phyloP scores from a whole-genome alignment of 495 filamentous ascomycete genomes.

The Aspergillus ostianus region DNA sequence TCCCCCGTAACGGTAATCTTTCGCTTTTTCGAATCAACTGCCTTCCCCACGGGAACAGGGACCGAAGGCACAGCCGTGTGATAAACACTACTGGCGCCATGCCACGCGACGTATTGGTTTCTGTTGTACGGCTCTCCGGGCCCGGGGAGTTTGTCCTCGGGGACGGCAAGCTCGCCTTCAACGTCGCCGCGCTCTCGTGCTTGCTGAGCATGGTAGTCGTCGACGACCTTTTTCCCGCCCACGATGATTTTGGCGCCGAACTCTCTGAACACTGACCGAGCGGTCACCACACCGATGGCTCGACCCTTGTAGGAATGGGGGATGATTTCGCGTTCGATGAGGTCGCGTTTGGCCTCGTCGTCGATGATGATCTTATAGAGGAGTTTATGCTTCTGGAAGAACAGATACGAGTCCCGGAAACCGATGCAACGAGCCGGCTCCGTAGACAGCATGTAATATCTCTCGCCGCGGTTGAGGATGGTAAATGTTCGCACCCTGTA shows the following conservation, averaged over 20 bases:
- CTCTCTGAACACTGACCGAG: slow-evolving; percentile 93
- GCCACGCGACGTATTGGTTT: slow-evolving; percentile 98
- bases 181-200: slow-evolving; percentile 76
- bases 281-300: slow-evolving; percentile 95
- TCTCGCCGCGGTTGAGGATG: slow-evolving; percentile 74
- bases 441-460: slow-evolving; percentile 96
- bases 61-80: slow-evolving; percentile 77
- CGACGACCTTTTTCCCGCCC: slow-evolving; percentile 76
- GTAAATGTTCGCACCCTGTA: slow-evolving; percentile 95
- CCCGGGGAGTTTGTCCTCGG: slow-evolving; percentile 69
- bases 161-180: slow-evolving; percentile 88
- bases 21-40: slow-evolving; percentile 69
- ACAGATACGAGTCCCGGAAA: slow-evolving; percentile 95
- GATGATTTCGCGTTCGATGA: slow-evolving; percentile 92
- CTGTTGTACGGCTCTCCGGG: slow-evolving; percentile 80
- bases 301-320: slow-evolving; percentile 98
- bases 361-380: slow-evolving; percentile 95
- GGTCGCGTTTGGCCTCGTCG: slow-evolving; percentile 86
- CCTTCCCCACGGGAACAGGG: slow-evolving; percentile 72
- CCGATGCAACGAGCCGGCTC: slow-evolving; percentile 95
- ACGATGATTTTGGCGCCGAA: slow-evolving; percentile 94
- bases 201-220: slow-evolving; percentile 85
- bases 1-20: slow-evolving; percentile 85
- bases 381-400: slow-evolving; percentile 94
- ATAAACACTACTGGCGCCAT: slow-evolving; percentile 92